Percentiles rank a stretch among this genome's conserved stretches.
These are phyloP conservation scores for Vachellia collinsii DNA, from an alignment of 306 rosid genomes.

Conservation along the genomic window DNA sequence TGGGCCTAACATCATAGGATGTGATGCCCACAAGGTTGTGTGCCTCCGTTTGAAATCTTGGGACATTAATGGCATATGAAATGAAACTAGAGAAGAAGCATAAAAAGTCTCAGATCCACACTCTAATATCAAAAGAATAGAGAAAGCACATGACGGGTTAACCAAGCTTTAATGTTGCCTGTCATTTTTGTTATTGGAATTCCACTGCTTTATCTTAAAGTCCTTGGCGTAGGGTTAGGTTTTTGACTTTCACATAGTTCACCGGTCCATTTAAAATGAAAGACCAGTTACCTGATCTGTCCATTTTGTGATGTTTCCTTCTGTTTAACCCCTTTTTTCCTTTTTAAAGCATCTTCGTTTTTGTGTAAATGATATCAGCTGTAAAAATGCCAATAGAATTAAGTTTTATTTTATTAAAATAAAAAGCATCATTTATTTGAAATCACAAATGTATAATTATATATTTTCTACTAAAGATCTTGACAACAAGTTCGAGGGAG, in stretches of 20 bases:
- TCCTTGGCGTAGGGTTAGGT: neutral
- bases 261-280: neutral
- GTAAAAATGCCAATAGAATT: neutral
- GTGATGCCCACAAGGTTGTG: neutral
- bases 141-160: neutral
- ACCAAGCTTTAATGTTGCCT: neutral
- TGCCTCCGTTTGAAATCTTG: no score
- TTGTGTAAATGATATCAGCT: neutral
- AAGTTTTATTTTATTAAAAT: neutral
- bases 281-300: neutral
- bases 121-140: neutral
- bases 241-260: slow-evolving; percentile 21
- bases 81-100: neutral
- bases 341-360: neutral
- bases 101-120: neutral
- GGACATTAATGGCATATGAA: neutral
- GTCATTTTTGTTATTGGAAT: neutral
- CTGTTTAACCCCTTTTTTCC: neutral
- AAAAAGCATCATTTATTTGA: no score
- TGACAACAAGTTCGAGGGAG: neutral
- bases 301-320: neutral
- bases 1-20: neutral
- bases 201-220: slow-evolving; percentile 13
- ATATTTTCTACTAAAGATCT: neutral
- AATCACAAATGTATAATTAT: neutral